Evolutionary conservation across 2,329 filamentous ascomycete genomes (phyloP), one percentile per base, ranked within the genome.

Genomic region (Colletotrichum somersetense): DNA sequence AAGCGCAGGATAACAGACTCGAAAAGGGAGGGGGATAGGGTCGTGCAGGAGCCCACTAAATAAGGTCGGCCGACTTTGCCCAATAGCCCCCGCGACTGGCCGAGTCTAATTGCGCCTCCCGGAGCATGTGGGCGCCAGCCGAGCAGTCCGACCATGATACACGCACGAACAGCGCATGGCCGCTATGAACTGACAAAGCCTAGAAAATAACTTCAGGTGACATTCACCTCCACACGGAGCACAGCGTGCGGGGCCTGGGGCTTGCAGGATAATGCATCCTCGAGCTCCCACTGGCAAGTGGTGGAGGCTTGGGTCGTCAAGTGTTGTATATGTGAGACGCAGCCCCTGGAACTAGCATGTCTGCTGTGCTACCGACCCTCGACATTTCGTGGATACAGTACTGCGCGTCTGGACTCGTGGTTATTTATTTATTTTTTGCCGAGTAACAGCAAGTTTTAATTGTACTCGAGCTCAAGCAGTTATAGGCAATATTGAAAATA

Each of bases 291-390:
- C 18, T 44, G 5, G 12, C 3, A 53, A 18, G 58, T 52, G 59
- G 69, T 55, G 50, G 57, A 44, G 66, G 20, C 48, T 42, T 18
- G 26, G 61, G 30, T 46, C 50, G 26, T 30, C 56, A 56, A 33
- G 52, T 56, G 35, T 56, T 64, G 48, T 72, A 55, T 70, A 70
- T 23, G 48, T 61, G 70, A 55, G 66, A 72, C 66, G 48, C 35
- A 65, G 40, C 44, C 66, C 70, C 70, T 65, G 55, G 16, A 26
- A 44, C 50, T 26, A 23, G 50, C 66, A 63, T 64, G 30, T 48
- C 33, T 5, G 26, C 46, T 23, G 69, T 38, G 65, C 55, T 50
- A 59, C 70, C 66, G 69, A 72, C 66, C 16, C 23, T 35, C 20
- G n/a, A 35, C 38, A 55, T 68, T 46, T 63, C 65, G 44, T 69